These are phyloP conservation scores for Datisca glomerata DNA, from an alignment of 306 rosid genomes.

Conservation along the genomic window DNA sequence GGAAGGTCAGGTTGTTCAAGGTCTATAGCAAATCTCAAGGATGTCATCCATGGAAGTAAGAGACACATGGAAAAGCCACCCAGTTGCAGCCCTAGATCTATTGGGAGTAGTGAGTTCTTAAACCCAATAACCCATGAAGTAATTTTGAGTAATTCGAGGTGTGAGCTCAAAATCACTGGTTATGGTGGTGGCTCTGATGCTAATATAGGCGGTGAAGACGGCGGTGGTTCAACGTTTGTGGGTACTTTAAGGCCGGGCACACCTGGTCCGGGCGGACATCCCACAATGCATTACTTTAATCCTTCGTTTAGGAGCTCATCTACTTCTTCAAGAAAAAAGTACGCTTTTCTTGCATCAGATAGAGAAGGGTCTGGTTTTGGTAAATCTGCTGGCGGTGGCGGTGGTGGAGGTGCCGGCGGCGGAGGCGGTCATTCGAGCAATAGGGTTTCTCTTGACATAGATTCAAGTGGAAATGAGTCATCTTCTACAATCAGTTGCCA, in stretches of 20 bases:
- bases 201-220: slow-evolving; percentile 2
- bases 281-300: slow-evolving; percentile 61
- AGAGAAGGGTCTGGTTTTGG: slow-evolving; percentile 34
- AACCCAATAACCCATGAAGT: slow-evolving; percentile 87
- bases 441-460: slow-evolving; percentile 45
- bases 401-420: slow-evolving; percentile 6
- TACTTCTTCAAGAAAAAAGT: slow-evolving; percentile 55
- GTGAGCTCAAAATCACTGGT: slow-evolving; percentile 83
- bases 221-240: slow-evolving; percentile 41
- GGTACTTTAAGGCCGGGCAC: slow-evolving; percentile 79
- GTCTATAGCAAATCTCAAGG: slow-evolving; percentile 80
- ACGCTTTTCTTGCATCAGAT: slow-evolving; percentile 35
- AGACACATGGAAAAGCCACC: slow-evolving; percentile 69
- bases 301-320: slow-evolving; percentile 42
- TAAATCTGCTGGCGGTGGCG: slow-evolving; percentile 8
- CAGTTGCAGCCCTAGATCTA: slow-evolving; percentile 85
- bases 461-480: slow-evolving; percentile 22
- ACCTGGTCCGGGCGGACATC: slow-evolving; percentile 83
- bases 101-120: slow-evolving; percentile 77
- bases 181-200: slow-evolving; percentile 24
- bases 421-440: slow-evolving; percentile 35
- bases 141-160: slow-evolving; percentile 67
- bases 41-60: slow-evolving; percentile 85
- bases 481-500: slow-evolving; percentile 46
- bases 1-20: slow-evolving; percentile 80